Evolutionary conservation across 2,329 filamentous ascomycete genomes (phyloP).

Genomic region (Colletotrichum lindemuthianum): DNA sequence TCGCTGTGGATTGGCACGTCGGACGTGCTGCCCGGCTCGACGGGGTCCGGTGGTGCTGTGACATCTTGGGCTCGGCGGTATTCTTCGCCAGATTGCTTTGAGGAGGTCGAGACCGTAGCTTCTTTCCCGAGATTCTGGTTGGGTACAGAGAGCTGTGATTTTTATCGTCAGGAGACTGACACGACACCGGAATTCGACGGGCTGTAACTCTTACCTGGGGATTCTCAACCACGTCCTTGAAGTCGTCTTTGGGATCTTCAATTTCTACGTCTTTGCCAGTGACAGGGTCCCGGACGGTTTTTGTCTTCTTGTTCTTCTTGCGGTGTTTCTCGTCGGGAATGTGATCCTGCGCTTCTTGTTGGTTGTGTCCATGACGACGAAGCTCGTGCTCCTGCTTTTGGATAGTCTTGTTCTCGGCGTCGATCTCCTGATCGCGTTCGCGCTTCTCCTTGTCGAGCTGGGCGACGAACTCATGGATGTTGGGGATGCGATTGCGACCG

Average conservation of each 20-base stretch:
- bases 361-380: not conserved
- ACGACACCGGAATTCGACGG: not conserved
- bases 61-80: conserved; percentile 89
- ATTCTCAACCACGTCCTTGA: conserved; percentile 76
- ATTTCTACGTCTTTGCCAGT: conserved; percentile 89
- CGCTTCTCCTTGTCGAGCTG: conserved; percentile 83
- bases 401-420: conserved; percentile 60
- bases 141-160: conserved; percentile 76
- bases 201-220: conserved; percentile 64
- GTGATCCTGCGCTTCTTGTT: conserved; percentile 53
- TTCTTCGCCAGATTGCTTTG: conserved; percentile 77
- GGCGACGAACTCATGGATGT: conserved; percentile 84
- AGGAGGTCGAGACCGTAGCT: conserved; percentile 76
- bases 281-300: conserved; percentile 84
- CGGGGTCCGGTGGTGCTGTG: conserved; percentile 88
- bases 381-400: conserved; percentile 38
- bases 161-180: not conserved
- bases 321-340: conserved; percentile 43
- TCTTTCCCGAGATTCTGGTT: conserved; percentile 87
- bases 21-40: conserved; percentile 83
- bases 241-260: conserved; percentile 78
- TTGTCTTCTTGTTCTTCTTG: conserved; percentile 62
- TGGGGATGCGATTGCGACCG: conserved; percentile 84
- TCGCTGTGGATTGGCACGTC: conserved; percentile 97
- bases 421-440: conserved; percentile 76